Evolutionary conservation across 148 eudicot species (phyloP), one percentile per base, ranked within the genome.

Genomic region (Vaccinium corymbosum): DNA sequence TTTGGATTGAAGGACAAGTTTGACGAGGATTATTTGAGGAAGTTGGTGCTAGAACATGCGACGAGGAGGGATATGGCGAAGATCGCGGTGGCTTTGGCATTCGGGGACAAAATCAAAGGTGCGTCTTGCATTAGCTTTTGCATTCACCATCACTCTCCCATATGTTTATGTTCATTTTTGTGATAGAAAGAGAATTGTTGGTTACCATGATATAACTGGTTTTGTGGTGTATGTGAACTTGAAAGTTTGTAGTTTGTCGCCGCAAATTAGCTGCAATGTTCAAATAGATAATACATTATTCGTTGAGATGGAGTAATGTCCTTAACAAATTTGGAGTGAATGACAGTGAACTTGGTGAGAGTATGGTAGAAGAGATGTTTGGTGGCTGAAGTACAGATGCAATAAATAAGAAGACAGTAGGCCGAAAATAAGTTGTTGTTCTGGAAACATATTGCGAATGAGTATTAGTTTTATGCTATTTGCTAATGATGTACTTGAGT

Each of bases 21-120:
- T 86, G 92, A 92, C 57, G 89, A 85, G 46, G 90, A 87, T 83
- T 90, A 89, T 72, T 86, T 86, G 82, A 91, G 57, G 92, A 90
- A 87, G 62, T 56, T 90, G 90, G 89, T 90, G 22, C 25, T 90
- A 83, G 90, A 89, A 75, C 90, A 91, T 53, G 82, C 91, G 5
- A 83, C 82, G 7, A 89, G 93, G 88, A 90, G 88, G 79, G 93
- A 89, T 80, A 90, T 91, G 90, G 89, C 92, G 12, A 91, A 87
- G 91, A 82, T 91, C 77, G 93, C 93, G 2, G 72, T 89, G 38
- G 87, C 91, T n/a, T 48, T 92, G 83, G 88, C 84, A 15, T 92
- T 89, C 55, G 90, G 87, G 22, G 90, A 91, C 48, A 82, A 89
- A 85, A 76, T 92, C 84, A 84, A 72, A 87, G 94, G 95, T 92